Evolutionary conservation across 202 grass and related monocot genomes (phyloP).

Genomic region (Setaria italica): DNA sequence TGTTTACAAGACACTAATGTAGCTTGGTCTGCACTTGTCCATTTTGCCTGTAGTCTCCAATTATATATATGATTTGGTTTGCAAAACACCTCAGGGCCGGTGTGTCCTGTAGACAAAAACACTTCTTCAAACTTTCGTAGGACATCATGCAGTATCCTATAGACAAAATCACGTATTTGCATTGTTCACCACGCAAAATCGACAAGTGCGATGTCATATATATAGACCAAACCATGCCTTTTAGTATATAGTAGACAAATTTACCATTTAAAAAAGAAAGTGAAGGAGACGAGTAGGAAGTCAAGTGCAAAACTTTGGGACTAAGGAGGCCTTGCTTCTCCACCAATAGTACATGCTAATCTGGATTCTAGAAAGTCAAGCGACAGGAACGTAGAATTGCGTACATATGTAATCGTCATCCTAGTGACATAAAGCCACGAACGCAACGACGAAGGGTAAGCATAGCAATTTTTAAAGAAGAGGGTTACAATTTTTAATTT

Average conservation of each 20-base stretch:
- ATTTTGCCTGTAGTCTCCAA: no score
- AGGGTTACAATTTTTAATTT: background rate
- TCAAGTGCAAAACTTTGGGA: constrained; percentile 41
- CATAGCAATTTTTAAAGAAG: background rate
- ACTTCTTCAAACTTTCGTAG: no score
- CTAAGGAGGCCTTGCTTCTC: background rate
- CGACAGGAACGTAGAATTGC: background rate
- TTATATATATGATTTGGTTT: no score
- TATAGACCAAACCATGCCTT: background rate
- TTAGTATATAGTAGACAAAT: background rate
- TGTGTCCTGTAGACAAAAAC: no score
- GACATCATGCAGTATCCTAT: no score
- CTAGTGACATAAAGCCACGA: constrained; percentile 20
- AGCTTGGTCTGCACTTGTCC: no score
- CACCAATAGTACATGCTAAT: background rate
- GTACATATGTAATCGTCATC: constrained; percentile 21
- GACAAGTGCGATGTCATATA: background rate
- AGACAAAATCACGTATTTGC: background rate
- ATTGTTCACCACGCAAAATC: background rate
- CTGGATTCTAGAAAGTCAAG: constrained; percentile 51
- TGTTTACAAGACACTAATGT: no score
- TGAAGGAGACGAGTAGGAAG: background rate
- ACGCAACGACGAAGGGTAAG: background rate
- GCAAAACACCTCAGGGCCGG: no score
- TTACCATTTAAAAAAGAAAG: background rate